Conservation (phyloP, 2,329 filamentous ascomycete species). For the Pestalotiopsis sp. region DNA sequence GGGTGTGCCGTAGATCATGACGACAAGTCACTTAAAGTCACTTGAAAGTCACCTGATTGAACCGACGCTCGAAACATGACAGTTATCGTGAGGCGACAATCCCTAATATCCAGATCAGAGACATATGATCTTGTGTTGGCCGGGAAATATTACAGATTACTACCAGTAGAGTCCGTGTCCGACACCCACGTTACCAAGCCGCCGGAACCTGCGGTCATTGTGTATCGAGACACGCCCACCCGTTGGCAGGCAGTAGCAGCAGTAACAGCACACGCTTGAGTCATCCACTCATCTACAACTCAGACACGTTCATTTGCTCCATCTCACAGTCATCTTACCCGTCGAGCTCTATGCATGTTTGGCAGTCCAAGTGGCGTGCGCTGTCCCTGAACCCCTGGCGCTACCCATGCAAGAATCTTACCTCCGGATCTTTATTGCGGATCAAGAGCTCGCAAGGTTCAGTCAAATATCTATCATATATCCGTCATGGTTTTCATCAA, state of each 20-base stretch:
- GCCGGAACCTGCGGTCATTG: background rate
- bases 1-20: background rate
- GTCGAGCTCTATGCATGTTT: background rate
- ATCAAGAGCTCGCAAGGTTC: background rate
- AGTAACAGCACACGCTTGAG: no score
- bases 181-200: background rate
- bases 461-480: background rate
- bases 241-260: no score
- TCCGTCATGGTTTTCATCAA: background rate
- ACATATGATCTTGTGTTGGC: background rate
- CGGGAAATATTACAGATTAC: background rate
- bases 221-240: background rate
- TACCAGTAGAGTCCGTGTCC: background rate
- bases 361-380: background rate
- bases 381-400: background rate
- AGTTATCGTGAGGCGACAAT: background rate
- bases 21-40: background rate
- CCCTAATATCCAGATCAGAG: background rate
- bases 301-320: background rate
- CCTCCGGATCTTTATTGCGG: background rate
- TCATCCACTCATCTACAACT: background rate
- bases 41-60: background rate
- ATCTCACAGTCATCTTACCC: background rate
- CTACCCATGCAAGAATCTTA: background rate
- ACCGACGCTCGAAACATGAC: background rate